Base-by-base conservation (phyloP, 169 alveolate genomes). In the Plasmodium inui region DNA sequence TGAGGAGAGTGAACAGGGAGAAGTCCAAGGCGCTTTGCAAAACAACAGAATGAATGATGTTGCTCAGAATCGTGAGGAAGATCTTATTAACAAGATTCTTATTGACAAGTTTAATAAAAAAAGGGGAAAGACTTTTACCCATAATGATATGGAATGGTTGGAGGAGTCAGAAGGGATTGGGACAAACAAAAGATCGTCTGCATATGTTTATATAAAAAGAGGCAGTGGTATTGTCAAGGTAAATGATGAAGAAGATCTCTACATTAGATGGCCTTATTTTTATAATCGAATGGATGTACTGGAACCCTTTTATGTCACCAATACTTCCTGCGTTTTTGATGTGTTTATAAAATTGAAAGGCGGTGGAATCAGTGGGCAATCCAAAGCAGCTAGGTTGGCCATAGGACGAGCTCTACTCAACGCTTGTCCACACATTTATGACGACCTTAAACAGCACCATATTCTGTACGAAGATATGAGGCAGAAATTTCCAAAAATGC, bases 401-500 rank as follows among this genome's bases (percentile, higher is more conserved):
- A 85, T 97, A 7, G 98, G 97, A 30, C 91, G 98, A 22, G 98
- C 98, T 17, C 95, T 97, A 22, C 96, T 97, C 26, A 95, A 88
- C 19, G 98, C 98, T 2, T 95, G 97, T 22, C 97, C 97, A 26
- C 88, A 92, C 39, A 82, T 97, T 32, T 80, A 92, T 82, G 88
- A 79, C n/a, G 92, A 44, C 12, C 92, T 97, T 22, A 85, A 95
- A 90, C 96, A 97, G 92, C 73, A 92, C 83, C 96, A 93, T 80
- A 95, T 97, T 53, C 92, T 97, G 14, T 96, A 96, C 71, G 98
- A 97, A 73, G 98, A 97, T 83, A 86, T 92, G 46, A 85, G 98
- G 50, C 98, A 97, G 83, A 95, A 95, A 34, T 95, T 96, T 96
- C 98, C 98, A 14, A 97, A 97, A 92, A 97, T 97, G 98, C 98